A percentile compares a stretch with the other conserved stretches of the same genome.
Conservation (phyloP, 768 basidiomycete genomes). For the Coprinopsis cinerea region DNA sequence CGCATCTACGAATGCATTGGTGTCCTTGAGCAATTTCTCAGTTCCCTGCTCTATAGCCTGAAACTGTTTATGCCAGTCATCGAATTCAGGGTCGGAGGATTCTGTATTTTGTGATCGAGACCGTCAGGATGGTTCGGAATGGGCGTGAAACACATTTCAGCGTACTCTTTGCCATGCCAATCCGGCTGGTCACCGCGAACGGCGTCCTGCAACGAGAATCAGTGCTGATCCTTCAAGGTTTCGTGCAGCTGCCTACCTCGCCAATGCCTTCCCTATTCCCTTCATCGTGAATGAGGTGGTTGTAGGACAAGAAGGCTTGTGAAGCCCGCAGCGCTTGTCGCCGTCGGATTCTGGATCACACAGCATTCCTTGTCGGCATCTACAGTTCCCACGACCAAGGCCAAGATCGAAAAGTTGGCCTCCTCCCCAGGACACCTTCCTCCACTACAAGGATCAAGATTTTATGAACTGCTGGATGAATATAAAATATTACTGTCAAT, state of each 20-base stretch:
- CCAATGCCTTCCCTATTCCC: conserved; percentile 72
- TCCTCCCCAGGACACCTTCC: too few relatives aligned
- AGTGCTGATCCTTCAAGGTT: too few relatives aligned
- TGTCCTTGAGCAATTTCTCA: conserved; percentile 91
- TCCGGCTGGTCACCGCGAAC: conserved; percentile 79
- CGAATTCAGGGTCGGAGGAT: conserved; percentile 84
- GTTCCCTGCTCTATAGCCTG: conserved; percentile 68
- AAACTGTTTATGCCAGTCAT: conserved; percentile 81
- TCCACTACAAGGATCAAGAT: too few relatives aligned
- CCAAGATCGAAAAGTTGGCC: background rate
- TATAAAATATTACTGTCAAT: too few relatives aligned
- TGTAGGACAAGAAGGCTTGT: conserved; percentile 4
- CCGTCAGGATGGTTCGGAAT: conserved; percentile 1
- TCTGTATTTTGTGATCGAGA: conserved; percentile 30
- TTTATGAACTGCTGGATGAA: too few relatives aligned
- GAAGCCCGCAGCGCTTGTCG: too few relatives aligned
- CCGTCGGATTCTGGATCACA: conserved; percentile 7
- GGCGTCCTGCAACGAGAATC: conserved; percentile 61
- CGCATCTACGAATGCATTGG: conserved; percentile 79
- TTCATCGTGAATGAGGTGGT: conserved; percentile 49
- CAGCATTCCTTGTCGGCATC: conserved; percentile 1
- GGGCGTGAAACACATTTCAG: background rate
- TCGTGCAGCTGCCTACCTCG: conserved; percentile 44
- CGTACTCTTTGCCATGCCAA: conserved; percentile 89
- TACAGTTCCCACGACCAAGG: background rate